phyloP scores from a whole-genome alignment of 2,329 filamentous ascomycete genomes.

The Colletotrichum scovillei region DNA sequence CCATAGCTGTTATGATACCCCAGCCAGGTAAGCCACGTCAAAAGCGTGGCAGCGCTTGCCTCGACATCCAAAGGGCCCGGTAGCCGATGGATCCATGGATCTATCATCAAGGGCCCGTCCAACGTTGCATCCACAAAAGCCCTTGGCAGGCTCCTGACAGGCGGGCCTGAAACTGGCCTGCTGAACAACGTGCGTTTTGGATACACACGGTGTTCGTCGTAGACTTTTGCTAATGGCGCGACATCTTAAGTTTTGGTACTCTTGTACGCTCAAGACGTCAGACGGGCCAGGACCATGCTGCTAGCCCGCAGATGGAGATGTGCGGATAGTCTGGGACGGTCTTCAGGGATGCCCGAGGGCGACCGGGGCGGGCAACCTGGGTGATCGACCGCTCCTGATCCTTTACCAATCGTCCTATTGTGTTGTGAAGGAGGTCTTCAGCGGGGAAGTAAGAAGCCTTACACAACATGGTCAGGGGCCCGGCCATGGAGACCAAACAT shows the following conservation, averaged over 20 bases:
- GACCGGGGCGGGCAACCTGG: slow-evolving; percentile 8
- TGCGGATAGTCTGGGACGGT: slow-evolving; percentile 1
- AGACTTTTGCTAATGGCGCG: background rate
- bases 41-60: slow-evolving; percentile 2
- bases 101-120: slow-evolving; percentile 33
- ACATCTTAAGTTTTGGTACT: background rate
- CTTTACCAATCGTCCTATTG: slow-evolving; percentile 1
- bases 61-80: slow-evolving; percentile 7
- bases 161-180: slow-evolving; percentile 32
- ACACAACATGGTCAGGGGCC: slow-evolving; percentile 29
- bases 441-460: background rate
- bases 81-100: slow-evolving; percentile 21
- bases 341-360: background rate
- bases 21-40: background rate
- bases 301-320: slow-evolving; percentile 3
- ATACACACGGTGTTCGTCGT: slow-evolving; percentile 35
- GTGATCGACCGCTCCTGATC: slow-evolving; percentile 5
- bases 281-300: background rate
- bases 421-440: background rate
- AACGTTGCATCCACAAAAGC: slow-evolving; percentile 37
- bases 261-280: background rate
- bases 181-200: slow-evolving; percentile 27
- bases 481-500: slow-evolving; percentile 17
- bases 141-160: slow-evolving; percentile 23
- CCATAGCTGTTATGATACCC: background rate